Percentiles rank a stretch among this genome's conserved stretches.
Conservation (phyloP, 495 filamentous ascomycete species). For the Penicillium diatomitis region DNA sequence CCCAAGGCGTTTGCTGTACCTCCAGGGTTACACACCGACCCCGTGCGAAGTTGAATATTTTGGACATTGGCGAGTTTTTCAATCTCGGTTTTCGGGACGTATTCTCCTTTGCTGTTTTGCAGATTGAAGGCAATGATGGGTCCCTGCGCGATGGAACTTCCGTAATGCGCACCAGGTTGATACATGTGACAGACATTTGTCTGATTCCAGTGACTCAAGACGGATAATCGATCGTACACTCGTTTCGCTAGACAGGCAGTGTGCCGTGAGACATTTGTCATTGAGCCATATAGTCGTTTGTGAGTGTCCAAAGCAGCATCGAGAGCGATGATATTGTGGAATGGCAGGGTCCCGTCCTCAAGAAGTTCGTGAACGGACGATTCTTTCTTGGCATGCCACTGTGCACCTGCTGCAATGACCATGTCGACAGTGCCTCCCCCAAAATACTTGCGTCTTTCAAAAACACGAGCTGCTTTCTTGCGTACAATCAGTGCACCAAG, state of each 20-base stretch:
- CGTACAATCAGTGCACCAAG: slow-evolving; percentile 80
- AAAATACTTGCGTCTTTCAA: slow-evolving; percentile 67
- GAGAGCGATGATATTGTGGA: slow-evolving; percentile 80
- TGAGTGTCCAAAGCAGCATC: slow-evolving; percentile 65
- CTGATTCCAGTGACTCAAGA: slow-evolving; percentile 60
- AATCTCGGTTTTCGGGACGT: slow-evolving; percentile 73
- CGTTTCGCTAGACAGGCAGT: slow-evolving; percentile 53
- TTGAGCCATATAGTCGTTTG: slow-evolving; percentile 56
- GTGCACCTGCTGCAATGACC: slow-evolving; percentile 31
- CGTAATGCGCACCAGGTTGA: slow-evolving; percentile 36
- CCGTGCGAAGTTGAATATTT: slow-evolving; percentile 72
- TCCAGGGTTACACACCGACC: slow-evolving; percentile 86
- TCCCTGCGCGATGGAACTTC: slow-evolving; percentile 47
- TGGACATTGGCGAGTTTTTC: slow-evolving; percentile 74
- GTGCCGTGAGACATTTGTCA: slow-evolving; percentile 65
- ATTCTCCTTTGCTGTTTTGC: slow-evolving; percentile 52
- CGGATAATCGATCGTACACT: slow-evolving; percentile 49
- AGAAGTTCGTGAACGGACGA: slow-evolving; percentile 67
- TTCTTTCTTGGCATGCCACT: slow-evolving; percentile 66
- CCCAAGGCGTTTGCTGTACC: slow-evolving; percentile 62
- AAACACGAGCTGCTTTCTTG: slow-evolving; percentile 53
- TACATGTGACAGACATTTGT: slow-evolving; percentile 58
- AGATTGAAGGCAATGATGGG: slow-evolving; percentile 83
- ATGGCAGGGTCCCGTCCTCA: slow-evolving; percentile 84
- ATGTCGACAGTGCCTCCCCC: slow-evolving; percentile 95